Conservation (phyloP, 2,329 filamentous ascomycete genomes). For the Microdochium trichocladiopsis region DNA sequence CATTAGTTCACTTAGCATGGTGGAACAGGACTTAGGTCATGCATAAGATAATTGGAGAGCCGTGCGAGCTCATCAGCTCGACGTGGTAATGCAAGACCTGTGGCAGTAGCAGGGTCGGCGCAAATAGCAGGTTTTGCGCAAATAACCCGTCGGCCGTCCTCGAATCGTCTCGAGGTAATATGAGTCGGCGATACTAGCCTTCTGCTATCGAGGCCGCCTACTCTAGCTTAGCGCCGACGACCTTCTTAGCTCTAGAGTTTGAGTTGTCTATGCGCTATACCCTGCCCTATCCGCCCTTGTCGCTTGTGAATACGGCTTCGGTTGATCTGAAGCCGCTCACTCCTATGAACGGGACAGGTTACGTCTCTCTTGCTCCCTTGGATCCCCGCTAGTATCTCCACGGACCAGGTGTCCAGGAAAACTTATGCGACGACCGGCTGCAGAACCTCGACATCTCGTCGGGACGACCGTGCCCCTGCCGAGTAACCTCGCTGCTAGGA, state of each 20-base stretch:
- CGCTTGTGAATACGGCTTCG: background rate
- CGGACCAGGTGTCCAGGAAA: background rate
- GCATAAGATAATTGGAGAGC: no score
- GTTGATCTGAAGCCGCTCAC: background rate
- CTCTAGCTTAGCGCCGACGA: background rate
- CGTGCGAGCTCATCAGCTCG: background rate
- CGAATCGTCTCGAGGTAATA: background rate
- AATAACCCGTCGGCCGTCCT: background rate
- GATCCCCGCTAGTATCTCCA: background rate
- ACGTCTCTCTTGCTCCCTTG: background rate
- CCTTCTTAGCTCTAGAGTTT: background rate
- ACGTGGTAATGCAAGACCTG: background rate
- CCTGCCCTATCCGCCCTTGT: background rate
- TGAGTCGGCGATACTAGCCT: background rate
- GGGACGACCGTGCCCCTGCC: background rate
- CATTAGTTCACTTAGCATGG: background rate
- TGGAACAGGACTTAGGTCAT: background rate
- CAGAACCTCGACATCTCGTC: background rate
- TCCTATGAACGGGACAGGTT: no score
- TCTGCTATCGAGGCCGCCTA: background rate
- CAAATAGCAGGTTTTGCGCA: background rate
- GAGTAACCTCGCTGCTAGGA: background rate
- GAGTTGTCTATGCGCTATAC: background rate
- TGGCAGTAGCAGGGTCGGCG: background rate
- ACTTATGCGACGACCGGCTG: background rate